Evolutionary conservation across 164 flowering plant species (phyloP), one percentile per base, ranked within the genome.

Genomic region (Cinnamomum micranthum): DNA sequence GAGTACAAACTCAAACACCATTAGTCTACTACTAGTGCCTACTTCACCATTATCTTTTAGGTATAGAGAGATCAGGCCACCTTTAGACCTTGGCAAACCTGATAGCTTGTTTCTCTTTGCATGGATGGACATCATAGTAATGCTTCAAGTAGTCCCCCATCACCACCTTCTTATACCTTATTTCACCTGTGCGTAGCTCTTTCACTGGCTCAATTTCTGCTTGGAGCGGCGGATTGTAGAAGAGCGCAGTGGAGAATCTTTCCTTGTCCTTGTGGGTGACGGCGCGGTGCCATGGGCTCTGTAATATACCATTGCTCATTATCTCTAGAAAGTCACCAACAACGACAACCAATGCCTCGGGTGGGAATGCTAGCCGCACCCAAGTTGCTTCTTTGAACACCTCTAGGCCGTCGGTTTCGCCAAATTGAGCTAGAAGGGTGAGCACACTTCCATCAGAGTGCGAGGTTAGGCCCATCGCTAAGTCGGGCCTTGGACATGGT

Each of bases 401-500:
- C 47, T 67, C 69, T 19, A 67, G 69, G 47, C 41, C 50, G 11
- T 67, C 41, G 13, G 12, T 28, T 12, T 17, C 22, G 2, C n/a
- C 70, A 10, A 27, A 27, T 28, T 67, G 70, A 19, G 17, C 70
- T 31, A 31, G 47, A 11, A 27, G 20, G 2, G 70, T 17, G 41
- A 67, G 50, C 4, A n/a, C 70, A 31, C 47, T 67, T 5, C 11
- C 70, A 27, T 67, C 41, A 14, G 35, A 5, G 47, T 67, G 47
- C 15, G 70, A n/a, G 13, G 35, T 28, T 67, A 31, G 2, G 11
- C 47, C 35, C 3, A 27, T 13, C 15, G 50, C 35, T 33, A 31
- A 28, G 6, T 28, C 11, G 9, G 70, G 70, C 70, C 50, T 67
- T 17, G 70, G 70, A 67, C 70, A 67, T 31, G 70, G 70, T n/a